A percentile compares a stretch with the other conserved stretches of the same genome.
phyloP scores from a whole-genome alignment of 768 basidiomycete genomes.

The Mrakia blollopis region DNA sequence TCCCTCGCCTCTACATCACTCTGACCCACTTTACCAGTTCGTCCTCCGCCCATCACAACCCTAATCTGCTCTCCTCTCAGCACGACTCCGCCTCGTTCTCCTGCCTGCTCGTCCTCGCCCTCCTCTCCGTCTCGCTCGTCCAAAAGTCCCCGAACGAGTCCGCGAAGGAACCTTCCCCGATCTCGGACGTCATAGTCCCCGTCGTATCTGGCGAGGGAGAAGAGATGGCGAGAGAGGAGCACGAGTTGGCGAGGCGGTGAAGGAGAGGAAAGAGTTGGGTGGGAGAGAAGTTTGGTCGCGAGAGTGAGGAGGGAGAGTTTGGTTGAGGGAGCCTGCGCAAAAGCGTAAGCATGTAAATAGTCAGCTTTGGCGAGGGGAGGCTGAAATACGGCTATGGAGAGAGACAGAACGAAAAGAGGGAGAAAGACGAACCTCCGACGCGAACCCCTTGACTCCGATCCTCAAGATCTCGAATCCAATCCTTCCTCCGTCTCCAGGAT shows the following conservation, averaged over 20 bases:
- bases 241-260: slow-evolving; percentile 34
- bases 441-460: slow-evolving; percentile 69
- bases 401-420: not conserved
- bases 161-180: slow-evolving; percentile 70
- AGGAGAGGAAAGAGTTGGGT: slow-evolving; percentile 52
- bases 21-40: not conserved
- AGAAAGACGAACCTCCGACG: slow-evolving; percentile 49
- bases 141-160: slow-evolving; percentile 59
- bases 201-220: slow-evolving; percentile 84
- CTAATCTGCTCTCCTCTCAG: slow-evolving; percentile 25
- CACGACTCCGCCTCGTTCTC: slow-evolving; percentile 42
- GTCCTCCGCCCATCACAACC: slow-evolving; percentile 14
- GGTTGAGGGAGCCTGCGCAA: not conserved
- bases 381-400: too few relatives aligned
- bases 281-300: slow-evolving; percentile 73
- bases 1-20: not conserved
- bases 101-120: slow-evolving; percentile 47
- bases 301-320: slow-evolving; percentile 56
- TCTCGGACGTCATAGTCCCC: slow-evolving; percentile 84
- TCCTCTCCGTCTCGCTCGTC: slow-evolving; percentile 45
- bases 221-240: slow-evolving; percentile 56
- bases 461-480: slow-evolving; percentile 68
- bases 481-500: slow-evolving; percentile 50
- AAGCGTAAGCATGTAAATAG: not conserved
- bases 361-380: not conserved